Base-by-base conservation (phyloP, 169 alveolate species). In the Eimeria mitis region DNA sequence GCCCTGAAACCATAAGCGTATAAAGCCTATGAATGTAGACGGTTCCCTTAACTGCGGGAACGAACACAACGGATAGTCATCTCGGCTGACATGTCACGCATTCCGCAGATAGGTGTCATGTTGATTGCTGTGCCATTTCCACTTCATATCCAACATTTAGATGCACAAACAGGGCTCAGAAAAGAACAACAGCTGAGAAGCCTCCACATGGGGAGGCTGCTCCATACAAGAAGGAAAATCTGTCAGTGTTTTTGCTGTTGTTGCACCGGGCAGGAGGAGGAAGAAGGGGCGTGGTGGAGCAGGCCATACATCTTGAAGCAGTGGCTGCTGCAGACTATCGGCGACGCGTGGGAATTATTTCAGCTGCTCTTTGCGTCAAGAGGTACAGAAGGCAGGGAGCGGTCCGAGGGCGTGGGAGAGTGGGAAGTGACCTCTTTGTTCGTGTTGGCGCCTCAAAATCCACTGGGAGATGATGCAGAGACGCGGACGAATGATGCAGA, bases 281-380 rank as follows among this genome's bases (percentile, higher is more conserved):
- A 87, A 0, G 92, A 87, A 40, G 92, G 83, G 68, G 61, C 92
- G 78, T 42, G 37, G 71, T 87, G 92, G 92, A 61, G 65, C 73
- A 70, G 81, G 65, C 92, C 92, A 25, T 87, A 87, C 92, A 65
- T 87, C 8, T 37, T 87, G 21, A 87, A 87, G n/a, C 92, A 87
- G 83, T 87, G 92, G 92, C 78, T 87, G 75, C 63, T 87, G 42
- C 78, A 87, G 37, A 65, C 59, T n/a, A 37, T 87, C 16, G n/a
- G 81, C 83, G 92, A 87, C 31, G 63, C 52, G 9, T 87, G 81
- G 92, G 81, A 87, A 11, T 44, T 59, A 21, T 40, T 63, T 7
- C 92, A 49, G 68, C 54, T 49, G 71, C 83, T 87, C 25, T 25
- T 40, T 7, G 31, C 92, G 25, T 54, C 90, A 11, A 56, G 5